Base-by-base conservation (phyloP, 805 yeast species). In the Yarrowia bubula region DNA sequence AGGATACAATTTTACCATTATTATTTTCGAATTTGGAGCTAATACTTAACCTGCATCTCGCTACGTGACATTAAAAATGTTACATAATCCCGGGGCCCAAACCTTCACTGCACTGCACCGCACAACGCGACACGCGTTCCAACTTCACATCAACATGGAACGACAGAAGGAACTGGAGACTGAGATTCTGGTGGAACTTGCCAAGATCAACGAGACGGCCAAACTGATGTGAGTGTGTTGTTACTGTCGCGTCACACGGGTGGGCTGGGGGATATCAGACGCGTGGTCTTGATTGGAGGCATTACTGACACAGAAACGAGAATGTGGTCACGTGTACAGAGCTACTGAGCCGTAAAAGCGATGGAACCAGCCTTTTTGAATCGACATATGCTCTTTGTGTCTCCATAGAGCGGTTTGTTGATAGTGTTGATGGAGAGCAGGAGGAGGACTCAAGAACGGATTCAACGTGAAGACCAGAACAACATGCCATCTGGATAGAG, bases 161-260 rank as follows among this genome's bases (percentile, higher is more conserved):
- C 60, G 44, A 51, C 60, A 51, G 9, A 51, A 38, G n/a, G 37
- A 51, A 15, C 44, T 51, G 33, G 60, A 51, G 28, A 39, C 44
- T 13, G 60, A 51, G 14, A 37, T 51, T 5, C 15, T 51, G 42
- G 35, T 51, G 14, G 60, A 51, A 35, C 44, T 51, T 13, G 60
- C 60, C 22, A 51, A 51, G 35, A 51, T 51, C 14, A 39, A 51
- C 8, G 60, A 51, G 35, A 51, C 60, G 9, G 60, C 44, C 0
- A 9, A 4, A 13, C 14, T 39, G 35, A 51, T 51, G 60, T 51
- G 44, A 51, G 60, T 51, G 28, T 22, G 3, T 22, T 22, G 28
- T 22, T 22, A 22, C 28, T 22, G 28, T 22, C 28, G 28, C 28
- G 28, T 22, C 28, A 51, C 22, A 1, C 7, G 2, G 13, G n/a